Evolutionary conservation across 2,329 filamentous ascomycete genomes (phyloP).

Genomic region (Penicillium sp.): DNA sequence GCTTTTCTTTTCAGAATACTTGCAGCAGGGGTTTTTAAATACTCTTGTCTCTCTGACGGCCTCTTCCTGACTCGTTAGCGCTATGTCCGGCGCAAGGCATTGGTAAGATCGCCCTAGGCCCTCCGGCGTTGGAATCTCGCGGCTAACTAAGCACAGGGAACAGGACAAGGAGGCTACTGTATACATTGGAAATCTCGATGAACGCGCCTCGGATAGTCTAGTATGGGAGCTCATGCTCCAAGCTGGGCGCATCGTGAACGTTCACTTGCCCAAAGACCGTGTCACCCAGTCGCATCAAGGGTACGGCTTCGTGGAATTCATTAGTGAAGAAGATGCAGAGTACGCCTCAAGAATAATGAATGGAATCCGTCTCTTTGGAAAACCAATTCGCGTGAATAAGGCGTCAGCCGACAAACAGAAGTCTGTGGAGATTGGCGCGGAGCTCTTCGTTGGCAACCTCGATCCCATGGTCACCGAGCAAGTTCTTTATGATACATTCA

Average conservation of each 20-base stretch:
- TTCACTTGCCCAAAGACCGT: constrained; percentile 96
- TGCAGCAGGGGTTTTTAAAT: neutral
- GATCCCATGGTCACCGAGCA: constrained; percentile 95
- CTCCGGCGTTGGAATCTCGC: neutral
- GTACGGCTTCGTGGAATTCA: constrained; percentile 98
- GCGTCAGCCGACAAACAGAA: constrained; percentile 91
- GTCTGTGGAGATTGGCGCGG: constrained; percentile 87
- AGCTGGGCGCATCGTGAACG: constrained; percentile 94
- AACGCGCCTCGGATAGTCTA: constrained; percentile 85
- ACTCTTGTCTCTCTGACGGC: neutral
- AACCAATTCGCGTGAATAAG: constrained; percentile 96
- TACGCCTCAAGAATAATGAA: constrained; percentile 98
- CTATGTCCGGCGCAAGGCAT: constrained; percentile 72
- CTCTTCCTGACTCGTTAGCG: constrained; percentile 13
- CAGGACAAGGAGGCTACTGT: constrained; percentile 98
- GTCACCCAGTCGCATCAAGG: constrained; percentile 96
- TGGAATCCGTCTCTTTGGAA: constrained; percentile 87
- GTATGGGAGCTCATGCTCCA: constrained; percentile 99
- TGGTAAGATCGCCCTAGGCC: constrained; percentile 55
- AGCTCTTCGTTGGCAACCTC: constrained; percentile 95
- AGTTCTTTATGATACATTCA: constrained; percentile 92
- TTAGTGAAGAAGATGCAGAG: constrained; percentile 90
- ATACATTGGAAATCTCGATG: constrained; percentile 97
- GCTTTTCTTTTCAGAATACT: neutral
- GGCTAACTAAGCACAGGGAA: constrained; percentile 61